Conservation (phyloP, 352 stramenopile species). For the Phytophthora sojae region DNA sequence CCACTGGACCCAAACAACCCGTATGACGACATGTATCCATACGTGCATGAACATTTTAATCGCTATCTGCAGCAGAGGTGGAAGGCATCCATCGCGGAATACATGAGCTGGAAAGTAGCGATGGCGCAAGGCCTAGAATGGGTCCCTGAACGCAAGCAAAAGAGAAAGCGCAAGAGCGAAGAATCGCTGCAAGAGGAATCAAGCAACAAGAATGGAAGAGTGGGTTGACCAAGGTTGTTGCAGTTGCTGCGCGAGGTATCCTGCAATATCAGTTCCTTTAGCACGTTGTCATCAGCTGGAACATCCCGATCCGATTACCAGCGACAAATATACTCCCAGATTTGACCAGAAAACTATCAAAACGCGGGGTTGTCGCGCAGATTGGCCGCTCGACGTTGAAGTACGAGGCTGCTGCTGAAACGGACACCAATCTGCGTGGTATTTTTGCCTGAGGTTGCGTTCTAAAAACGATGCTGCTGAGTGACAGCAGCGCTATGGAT, state of each 20-base stretch:
- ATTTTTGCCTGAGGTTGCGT: slow-evolving; percentile 33
- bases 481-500: slow-evolving; percentile 31
- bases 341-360: neutral
- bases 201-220: neutral
- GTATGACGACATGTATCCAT: slow-evolving; percentile 24
- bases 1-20: slow-evolving; percentile 27
- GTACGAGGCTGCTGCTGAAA: slow-evolving; percentile 19
- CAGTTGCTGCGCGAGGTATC: too few relatives aligned
- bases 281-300: neutral
- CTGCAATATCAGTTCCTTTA: neutral
- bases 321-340: slow-evolving; percentile 8
- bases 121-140: neutral
- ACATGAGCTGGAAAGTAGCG: slow-evolving; percentile 17
- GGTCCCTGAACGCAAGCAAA: neutral
- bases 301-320: neutral
- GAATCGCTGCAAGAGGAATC: neutral
- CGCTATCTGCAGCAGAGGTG: slow-evolving; percentile 19
- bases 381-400: slow-evolving; percentile 10
- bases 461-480: slow-evolving; percentile 35
- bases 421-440: slow-evolving; percentile 17
- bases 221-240: slow-evolving; percentile 2
- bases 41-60: slow-evolving; percentile 31
- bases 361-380: too few relatives aligned
- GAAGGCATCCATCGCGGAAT: slow-evolving; percentile 21
- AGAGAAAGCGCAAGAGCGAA: neutral